Evolutionary conservation across 495 filamentous ascomycete species (phyloP), one percentile per base, ranked within the genome.

Genomic region (Xylaria cubensis): DNA sequence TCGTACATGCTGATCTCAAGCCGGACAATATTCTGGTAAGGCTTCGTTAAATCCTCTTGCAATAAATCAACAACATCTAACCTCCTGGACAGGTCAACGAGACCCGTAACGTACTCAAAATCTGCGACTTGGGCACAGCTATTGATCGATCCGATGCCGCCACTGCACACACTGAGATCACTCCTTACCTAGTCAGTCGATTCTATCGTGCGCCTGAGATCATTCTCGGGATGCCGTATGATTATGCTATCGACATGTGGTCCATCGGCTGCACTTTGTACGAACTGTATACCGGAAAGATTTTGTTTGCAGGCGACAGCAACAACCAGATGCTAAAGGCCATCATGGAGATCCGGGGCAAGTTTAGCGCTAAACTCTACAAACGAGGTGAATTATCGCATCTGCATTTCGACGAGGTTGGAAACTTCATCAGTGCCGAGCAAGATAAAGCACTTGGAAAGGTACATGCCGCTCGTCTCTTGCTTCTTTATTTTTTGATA

Each of bases 141-240:
- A 94, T 93, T 36, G 92, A 97, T 76, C 91, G 90, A 32, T 91
- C 91, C 15, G 96, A 98, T 41, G 85, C 85, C 6, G 85, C 85
- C 26, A 87, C 82, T 21, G 83, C 85, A 4, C 82, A 84, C n/a
- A 95, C 92, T 69, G 94, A 97, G 76, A 93, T 95, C 70, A 95
- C 93, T 0, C 93, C 93, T 24, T 98, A 98, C 76, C 90, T 98
- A 19, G 94, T 97, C 79, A 97, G 93, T 83, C 91, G 96, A 61
- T 99, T 97, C 82, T 99, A 99, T 82, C 92, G 96, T 62, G 96
- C 97, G 3, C 96, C 96, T 3, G 96, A 99, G 81, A 93, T 99
- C 78, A 97, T 99, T 67, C 88, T 98, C 1, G 96, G 95, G n/a
- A 92, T 97, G 82, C 91, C 91, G 29, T 97, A 95, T 80, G 94